A percentile compares a stretch with the other conserved stretches of the same genome.
These are phyloP conservation scores for Saccharomycopsis guyanensis DNA, from an alignment of 805 yeast species.

Conservation along the genomic window DNA sequence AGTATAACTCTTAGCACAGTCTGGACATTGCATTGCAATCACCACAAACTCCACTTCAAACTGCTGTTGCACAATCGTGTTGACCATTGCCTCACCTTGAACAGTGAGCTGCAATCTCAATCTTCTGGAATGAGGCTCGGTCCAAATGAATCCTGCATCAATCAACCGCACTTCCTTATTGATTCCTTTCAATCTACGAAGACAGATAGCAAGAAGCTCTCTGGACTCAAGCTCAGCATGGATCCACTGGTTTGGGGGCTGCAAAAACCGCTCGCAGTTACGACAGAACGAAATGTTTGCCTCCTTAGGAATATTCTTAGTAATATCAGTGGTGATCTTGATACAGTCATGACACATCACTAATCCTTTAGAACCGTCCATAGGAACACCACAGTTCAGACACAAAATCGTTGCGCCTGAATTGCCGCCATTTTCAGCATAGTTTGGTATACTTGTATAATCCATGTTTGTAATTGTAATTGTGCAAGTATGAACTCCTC, in stretches of 20 bases:
- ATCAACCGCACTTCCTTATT: conserved; percentile 68
- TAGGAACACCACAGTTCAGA: conserved; percentile 97
- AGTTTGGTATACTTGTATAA: conserved; percentile 19
- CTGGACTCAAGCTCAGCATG: conserved; percentile 85
- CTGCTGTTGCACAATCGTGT: conserved; percentile 86
- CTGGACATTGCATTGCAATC: conserved; percentile 94
- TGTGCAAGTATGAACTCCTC: no score
- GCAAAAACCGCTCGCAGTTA: conserved; percentile 92
- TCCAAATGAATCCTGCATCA: conserved; percentile 96
- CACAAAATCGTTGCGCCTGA: conserved; percentile 80
- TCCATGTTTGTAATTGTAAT: no score
- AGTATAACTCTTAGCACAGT: conserved; percentile 95
- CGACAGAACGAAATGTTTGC: conserved; percentile 90
- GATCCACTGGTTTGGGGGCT: conserved; percentile 94
- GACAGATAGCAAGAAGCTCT: conserved; percentile 83
- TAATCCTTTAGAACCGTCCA: conserved; percentile 89
- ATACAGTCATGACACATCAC: conserved; percentile 98
- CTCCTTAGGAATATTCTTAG: conserved; percentile 91
- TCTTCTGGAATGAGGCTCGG: conserved; percentile 98
- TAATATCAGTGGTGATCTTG: conserved; percentile 85
- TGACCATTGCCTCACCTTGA: conserved; percentile 92
- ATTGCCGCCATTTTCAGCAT: conserved; percentile 13
- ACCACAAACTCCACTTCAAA: conserved; percentile 94
- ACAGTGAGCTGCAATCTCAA: conserved; percentile 85
- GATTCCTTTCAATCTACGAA: conserved; percentile 81